Percentiles rank a stretch among this genome's conserved stretches.
Evolutionary conservation across 2,329 filamentous ascomycete species (phyloP).

Genomic region (Hypoxylon sp.): DNA sequence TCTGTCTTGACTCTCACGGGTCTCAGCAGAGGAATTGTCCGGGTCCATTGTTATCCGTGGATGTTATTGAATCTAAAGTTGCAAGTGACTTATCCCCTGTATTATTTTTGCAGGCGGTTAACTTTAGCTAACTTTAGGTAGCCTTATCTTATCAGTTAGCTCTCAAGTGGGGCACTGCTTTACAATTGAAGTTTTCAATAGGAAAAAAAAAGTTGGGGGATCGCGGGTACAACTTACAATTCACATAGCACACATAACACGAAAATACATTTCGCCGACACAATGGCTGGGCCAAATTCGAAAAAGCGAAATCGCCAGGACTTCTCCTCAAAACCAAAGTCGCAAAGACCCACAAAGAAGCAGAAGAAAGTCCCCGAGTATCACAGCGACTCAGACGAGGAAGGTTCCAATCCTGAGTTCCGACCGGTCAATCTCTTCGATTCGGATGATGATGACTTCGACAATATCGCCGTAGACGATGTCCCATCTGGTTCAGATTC

Average conservation of each 20-base stretch:
- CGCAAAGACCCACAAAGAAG: constrained; percentile 65
- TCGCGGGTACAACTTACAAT: background rate
- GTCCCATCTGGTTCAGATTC: constrained; percentile 53
- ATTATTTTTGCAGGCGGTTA: constrained; percentile 19
- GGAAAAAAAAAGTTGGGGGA: constrained; percentile 37
- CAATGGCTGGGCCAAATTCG: constrained; percentile 49
- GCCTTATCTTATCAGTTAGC: constrained; percentile 37
- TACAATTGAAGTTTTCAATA: constrained; percentile 33
- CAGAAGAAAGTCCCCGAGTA: constrained; percentile 65
- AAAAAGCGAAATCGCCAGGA: constrained; percentile 54
- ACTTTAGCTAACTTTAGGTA: background rate
- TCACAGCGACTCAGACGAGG: constrained; percentile 66
- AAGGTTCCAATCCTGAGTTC: constrained; percentile 62
- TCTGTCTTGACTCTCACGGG: background rate
- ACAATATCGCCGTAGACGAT: constrained; percentile 68
- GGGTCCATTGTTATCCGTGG: too few relatives aligned
- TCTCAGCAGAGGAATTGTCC: background rate
- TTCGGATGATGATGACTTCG: constrained; percentile 70
- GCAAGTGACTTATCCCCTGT: background rate
- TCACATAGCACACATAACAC: background rate
- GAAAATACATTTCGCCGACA: constrained; percentile 9
- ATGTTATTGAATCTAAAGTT: background rate
- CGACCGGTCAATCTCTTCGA: constrained; percentile 69
- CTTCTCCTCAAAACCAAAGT: constrained; percentile 50
- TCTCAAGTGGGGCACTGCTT: constrained; percentile 26